Evolutionary conservation across 345 rosid genomes (phyloP).

Genomic region (Pistacia vera): DNA sequence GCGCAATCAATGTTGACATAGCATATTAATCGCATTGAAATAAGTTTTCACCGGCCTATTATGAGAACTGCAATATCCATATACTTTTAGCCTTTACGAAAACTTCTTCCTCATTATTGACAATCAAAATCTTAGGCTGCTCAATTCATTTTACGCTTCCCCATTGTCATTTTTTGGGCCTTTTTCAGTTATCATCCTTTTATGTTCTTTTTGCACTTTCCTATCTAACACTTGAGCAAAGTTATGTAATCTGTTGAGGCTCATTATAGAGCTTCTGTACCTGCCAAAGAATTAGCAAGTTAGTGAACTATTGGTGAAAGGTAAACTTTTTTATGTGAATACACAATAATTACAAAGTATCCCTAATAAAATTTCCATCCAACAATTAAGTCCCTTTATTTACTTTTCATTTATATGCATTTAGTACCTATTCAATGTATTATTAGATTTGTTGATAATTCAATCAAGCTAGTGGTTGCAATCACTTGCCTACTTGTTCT

Average conservation of each 20-base stretch:
- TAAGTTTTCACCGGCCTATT: neutral
- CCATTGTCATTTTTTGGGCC: too few relatives aligned
- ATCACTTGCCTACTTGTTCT: neutral
- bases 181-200: too few relatives aligned
- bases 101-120: constrained; percentile 1
- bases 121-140: neutral
- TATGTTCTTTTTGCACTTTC: too few relatives aligned
- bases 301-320: neutral
- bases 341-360: too few relatives aligned
- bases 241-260: too few relatives aligned
- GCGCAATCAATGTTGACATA: neutral
- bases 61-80: neutral
- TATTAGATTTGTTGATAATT: neutral
- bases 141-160: neutral
- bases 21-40: neutral
- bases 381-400: neutral
- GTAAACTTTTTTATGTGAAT: too few relatives aligned
- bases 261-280: too few relatives aligned
- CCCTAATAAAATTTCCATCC: neutral
- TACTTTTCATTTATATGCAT: neutral
- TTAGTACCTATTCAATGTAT: neutral
- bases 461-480: neutral
- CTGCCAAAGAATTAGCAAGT: neutral
- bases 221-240: too few relatives aligned
- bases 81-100: neutral